phyloP scores from a whole-genome alignment of 306 rosid species.

The Mucuna pruriens region DNA sequence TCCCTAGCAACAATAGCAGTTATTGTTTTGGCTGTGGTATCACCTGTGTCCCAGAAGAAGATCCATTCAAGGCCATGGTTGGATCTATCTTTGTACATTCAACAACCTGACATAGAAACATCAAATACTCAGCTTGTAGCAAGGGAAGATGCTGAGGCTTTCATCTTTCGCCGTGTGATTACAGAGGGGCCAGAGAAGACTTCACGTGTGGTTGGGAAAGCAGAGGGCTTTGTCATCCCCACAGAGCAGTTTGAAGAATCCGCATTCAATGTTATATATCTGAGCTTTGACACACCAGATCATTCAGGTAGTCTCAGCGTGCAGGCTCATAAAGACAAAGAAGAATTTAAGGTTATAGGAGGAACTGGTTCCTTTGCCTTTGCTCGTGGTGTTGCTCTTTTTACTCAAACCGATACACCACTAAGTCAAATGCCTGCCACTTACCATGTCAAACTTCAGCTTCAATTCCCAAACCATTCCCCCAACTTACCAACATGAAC shows the following conservation, averaged over 20 bases:
- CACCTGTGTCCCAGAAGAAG: slow-evolving; percentile 60
- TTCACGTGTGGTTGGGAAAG: slow-evolving; percentile 67
- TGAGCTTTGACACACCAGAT: slow-evolving; percentile 66
- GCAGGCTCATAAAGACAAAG: slow-evolving; percentile 46
- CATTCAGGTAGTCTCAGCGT: slow-evolving; percentile 76
- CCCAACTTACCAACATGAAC: neutral
- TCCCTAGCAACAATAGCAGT: slow-evolving; percentile 64
- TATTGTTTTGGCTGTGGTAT: slow-evolving; percentile 65
- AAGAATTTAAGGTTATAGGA: slow-evolving; percentile 67
- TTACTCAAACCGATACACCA: slow-evolving; percentile 44
- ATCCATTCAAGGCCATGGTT: slow-evolving; percentile 54
- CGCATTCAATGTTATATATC: slow-evolving; percentile 70
- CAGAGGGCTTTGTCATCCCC: slow-evolving; percentile 77
- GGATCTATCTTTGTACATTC: slow-evolving; percentile 79
- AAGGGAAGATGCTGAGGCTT: slow-evolving; percentile 49
- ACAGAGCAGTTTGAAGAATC: slow-evolving; percentile 61
- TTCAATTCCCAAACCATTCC: slow-evolving; percentile 46
- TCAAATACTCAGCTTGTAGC: slow-evolving; percentile 31
- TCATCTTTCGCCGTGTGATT: slow-evolving; percentile 63
- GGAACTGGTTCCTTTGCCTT: slow-evolving; percentile 94
- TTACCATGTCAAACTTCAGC: slow-evolving; percentile 69
- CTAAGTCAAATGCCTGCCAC: slow-evolving; percentile 40
- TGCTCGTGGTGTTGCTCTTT: slow-evolving; percentile 78
- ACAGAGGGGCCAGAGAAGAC: slow-evolving; percentile 81
- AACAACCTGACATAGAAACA: slow-evolving; percentile 53